Evolutionary conservation across 169 alveolate species (phyloP).

Genomic region (Plasmodium yoelii): DNA sequence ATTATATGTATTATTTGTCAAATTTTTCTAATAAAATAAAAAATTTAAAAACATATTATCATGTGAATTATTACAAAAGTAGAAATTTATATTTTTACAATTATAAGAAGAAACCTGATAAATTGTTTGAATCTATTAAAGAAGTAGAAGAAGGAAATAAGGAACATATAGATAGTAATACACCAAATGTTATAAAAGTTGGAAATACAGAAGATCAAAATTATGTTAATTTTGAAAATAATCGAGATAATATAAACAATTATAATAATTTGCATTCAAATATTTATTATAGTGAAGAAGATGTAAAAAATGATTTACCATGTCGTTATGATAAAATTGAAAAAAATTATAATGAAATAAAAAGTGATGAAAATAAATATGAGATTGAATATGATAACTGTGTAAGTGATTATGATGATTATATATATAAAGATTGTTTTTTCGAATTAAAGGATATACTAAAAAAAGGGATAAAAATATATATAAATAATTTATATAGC

Average conservation of each 20-base stretch:
- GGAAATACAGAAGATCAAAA: background rate
- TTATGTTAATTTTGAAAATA: background rate
- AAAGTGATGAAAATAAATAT: background rate
- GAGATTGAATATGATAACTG: slow-evolving; percentile 2
- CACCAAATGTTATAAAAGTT: background rate
- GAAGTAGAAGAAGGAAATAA: too few species aligned
- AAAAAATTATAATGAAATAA: too few species aligned
- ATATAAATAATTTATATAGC: slow-evolving; percentile 8
- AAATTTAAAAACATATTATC: slow-evolving; percentile 42
- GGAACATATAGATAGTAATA: too few species aligned
- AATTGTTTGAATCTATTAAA: too few species aligned
- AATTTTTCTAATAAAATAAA: slow-evolving; percentile 34
- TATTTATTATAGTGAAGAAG: too few species aligned
- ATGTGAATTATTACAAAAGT: slow-evolving; percentile 23
- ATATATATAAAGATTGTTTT: slow-evolving; percentile 36
- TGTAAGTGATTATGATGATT: slow-evolving; percentile 37
- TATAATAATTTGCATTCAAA: too few species aligned
- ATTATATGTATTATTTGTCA: slow-evolving; percentile 18
- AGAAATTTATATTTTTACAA: slow-evolving; percentile 44
- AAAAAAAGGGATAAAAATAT: slow-evolving; percentile 24
- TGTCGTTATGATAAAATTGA: too few species aligned
- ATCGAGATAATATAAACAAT: too few species aligned
- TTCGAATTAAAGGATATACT: slow-evolving; percentile 21
- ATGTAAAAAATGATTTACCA: too few species aligned
- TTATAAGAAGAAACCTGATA: slow-evolving; percentile 22